Conservation (phyloP, 2,329 filamentous ascomycete species). For the Diaporthe vexans region DNA sequence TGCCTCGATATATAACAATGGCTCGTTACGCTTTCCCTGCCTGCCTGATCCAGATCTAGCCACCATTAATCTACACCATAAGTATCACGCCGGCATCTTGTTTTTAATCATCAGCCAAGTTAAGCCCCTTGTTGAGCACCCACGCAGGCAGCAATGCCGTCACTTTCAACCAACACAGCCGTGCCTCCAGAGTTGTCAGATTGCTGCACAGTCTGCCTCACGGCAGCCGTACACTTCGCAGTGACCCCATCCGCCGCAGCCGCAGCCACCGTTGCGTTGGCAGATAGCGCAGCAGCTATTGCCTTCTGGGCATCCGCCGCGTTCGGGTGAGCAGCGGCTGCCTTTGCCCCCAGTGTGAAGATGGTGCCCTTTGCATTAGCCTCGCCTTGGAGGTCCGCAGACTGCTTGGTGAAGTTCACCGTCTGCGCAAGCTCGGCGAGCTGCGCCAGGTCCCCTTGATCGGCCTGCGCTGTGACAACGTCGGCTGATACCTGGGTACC, state of each 20-base stretch:
- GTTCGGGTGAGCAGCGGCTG: constrained; percentile 9
- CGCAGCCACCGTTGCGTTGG: neutral
- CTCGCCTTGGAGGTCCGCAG: constrained; percentile 27
- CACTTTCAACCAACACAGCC: constrained; percentile 2
- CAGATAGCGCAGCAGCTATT: neutral
- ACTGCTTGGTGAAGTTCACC: constrained; percentile 17
- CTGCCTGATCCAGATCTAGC: too few relatives aligned
- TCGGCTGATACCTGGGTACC: neutral
- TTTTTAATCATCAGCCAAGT: neutral
- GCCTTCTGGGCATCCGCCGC: constrained; percentile 29
- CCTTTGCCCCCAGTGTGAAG: constrained; percentile 2
- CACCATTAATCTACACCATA: too few relatives aligned
- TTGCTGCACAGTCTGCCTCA: constrained; percentile 24
- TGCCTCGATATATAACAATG: too few relatives aligned
- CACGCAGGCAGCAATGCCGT: neutral
- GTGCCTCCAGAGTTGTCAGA: constrained; percentile 8
- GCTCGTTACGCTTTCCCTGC: too few relatives aligned
- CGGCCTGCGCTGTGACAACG: constrained; percentile 1
- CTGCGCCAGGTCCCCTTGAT: constrained; percentile 7
- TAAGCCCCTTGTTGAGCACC: neutral
- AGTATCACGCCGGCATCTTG: too few relatives aligned
- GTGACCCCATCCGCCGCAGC: neutral
- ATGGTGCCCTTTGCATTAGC: constrained; percentile 11
- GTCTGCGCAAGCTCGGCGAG: constrained; percentile 29
- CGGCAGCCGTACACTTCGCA: neutral